Evolutionary conservation across 2,329 filamentous ascomycete genomes (phyloP).

Genomic region (Fusarium fujikuroi): DNA sequence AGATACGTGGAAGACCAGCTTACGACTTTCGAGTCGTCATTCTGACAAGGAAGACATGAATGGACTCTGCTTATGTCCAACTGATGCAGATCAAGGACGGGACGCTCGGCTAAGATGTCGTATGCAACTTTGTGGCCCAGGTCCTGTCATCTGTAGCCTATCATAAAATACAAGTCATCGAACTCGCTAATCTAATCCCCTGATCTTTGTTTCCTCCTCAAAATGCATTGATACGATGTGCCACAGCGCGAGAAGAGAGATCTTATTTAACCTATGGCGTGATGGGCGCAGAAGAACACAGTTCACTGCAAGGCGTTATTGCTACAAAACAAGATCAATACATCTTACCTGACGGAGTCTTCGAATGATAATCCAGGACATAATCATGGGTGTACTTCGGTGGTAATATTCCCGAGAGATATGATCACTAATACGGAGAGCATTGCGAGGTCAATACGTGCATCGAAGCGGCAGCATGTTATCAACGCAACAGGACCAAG

Average conservation of each 20-base stretch:
- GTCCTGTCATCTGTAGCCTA: constrained; percentile 4
- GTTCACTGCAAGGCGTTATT: background rate
- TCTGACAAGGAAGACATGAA: background rate
- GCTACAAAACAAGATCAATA: background rate
- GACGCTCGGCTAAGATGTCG: background rate
- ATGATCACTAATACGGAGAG: background rate
- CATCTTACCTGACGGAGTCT: background rate
- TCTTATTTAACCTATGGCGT: background rate
- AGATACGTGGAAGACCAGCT: background rate
- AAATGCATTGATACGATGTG: background rate
- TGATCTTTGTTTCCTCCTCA: background rate
- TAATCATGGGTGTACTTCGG: background rate
- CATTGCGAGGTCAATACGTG: background rate
- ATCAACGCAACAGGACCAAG: background rate
- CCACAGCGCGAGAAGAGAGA: background rate
- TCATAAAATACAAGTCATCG: constrained; percentile 9
- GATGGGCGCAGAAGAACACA: background rate
- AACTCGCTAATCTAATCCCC: constrained; percentile 14
- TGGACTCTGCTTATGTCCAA: background rate
- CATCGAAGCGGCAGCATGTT: background rate
- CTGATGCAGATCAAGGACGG: background rate
- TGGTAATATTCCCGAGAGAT: background rate
- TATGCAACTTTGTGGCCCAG: background rate
- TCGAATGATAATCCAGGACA: no score
- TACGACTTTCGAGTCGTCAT: background rate